Conservation (phyloP, 1,284 basidiomycete species). For the Boletellus deceptivus region DNA sequence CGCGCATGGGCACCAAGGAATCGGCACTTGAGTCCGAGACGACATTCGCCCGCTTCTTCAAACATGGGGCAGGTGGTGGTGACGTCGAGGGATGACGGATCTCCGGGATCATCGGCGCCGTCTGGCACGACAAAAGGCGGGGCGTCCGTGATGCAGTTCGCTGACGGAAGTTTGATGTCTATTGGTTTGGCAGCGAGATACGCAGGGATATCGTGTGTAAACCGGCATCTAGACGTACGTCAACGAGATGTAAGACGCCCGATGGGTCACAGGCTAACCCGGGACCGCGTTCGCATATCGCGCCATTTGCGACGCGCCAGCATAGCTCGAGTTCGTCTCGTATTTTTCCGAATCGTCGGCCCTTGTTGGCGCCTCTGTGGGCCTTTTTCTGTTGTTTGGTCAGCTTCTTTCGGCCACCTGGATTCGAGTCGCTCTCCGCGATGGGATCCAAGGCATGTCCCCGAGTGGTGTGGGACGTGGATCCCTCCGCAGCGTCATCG, state of each 20-base stretch:
- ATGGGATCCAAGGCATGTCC: constrained; percentile 24
- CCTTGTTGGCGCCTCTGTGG: constrained; percentile 76
- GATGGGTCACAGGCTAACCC: constrained; percentile 43
- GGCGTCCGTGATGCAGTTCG: constrained; percentile 39
- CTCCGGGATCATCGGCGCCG: background rate
- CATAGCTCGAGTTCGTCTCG: constrained; percentile 76
- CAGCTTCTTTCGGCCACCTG: constrained; percentile 44
- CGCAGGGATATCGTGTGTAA: constrained; percentile 73
- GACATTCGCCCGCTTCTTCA: constrained; percentile 76
- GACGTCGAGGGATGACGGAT: constrained; percentile 42
- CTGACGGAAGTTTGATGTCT: constrained; percentile 64
- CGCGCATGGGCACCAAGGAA: constrained; percentile 77
- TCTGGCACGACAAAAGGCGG: constrained; percentile 47
- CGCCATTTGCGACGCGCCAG: constrained; percentile 66
- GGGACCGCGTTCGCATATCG: constrained; percentile 61
- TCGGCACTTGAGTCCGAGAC: constrained; percentile 87
- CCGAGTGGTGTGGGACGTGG: constrained; percentile 38
- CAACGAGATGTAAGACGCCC: background rate
- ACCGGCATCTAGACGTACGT: constrained; percentile 60
- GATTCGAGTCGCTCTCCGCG: constrained; percentile 29
- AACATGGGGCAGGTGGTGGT: constrained; percentile 71
- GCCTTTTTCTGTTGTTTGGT: constrained; percentile 68
- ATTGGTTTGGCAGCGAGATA: constrained; percentile 78
- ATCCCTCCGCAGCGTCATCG: constrained; percentile 77
- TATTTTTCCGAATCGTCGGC: constrained; percentile 66